Conservation (phyloP, 164 flowering plant genomes). For the Hamamelis virginiana region DNA sequence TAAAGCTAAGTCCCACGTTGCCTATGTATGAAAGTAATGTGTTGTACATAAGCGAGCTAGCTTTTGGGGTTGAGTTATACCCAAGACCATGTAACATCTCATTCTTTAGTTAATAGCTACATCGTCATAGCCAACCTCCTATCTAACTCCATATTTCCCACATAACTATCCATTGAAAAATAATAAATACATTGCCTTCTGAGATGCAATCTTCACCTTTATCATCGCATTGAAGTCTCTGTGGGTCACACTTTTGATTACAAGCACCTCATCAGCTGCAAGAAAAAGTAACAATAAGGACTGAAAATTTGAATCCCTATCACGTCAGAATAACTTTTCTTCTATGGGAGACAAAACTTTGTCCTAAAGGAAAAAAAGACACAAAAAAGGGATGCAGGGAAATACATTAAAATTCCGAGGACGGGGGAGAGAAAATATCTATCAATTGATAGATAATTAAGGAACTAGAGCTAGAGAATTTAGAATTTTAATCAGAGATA, state of each 20-base stretch:
- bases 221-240: constrained; percentile 92
- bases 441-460: background rate
- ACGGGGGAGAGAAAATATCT: too few relatives aligned
- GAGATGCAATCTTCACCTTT: constrained; percentile 54
- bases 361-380: background rate
- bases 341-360: background rate
- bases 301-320: background rate
- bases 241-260: constrained; percentile 96
- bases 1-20: too few relatives aligned
- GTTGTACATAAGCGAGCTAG: too few relatives aligned
- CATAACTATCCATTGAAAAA: background rate
- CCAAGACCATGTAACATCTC: too few relatives aligned
- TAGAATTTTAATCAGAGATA: background rate
- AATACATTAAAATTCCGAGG: too few relatives aligned
- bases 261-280: constrained; percentile 93
- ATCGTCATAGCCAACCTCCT: background rate
- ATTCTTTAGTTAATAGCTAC: background rate
- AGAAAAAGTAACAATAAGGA: constrained; percentile 5
- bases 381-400: background rate
- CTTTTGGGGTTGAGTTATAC: too few relatives aligned
- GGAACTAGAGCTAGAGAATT: background rate
- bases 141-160: background rate
- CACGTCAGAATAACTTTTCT: background rate
- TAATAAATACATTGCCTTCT: background rate
- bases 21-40: too few relatives aligned